A percentile compares a stretch with the other conserved stretches of the same genome.
phyloP scores from a whole-genome alignment of 306 rosid species.

The Lathyrus aphaca region DNA sequence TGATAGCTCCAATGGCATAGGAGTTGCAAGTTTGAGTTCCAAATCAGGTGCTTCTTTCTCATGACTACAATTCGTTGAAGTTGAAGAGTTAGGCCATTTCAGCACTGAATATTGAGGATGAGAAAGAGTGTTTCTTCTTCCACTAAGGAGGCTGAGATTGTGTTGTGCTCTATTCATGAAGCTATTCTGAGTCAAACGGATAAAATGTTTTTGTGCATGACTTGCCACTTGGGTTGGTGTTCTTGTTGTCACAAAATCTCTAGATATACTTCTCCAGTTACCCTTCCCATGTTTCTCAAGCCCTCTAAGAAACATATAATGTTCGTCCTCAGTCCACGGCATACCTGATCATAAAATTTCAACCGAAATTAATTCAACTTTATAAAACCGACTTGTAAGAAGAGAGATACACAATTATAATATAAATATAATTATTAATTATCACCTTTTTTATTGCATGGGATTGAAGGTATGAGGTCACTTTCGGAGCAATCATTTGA shows the following conservation, averaged over 20 bases:
- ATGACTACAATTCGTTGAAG: slow-evolving; percentile 28
- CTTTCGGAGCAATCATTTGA: slow-evolving; percentile 40
- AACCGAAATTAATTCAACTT: background rate
- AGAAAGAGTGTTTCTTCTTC: background rate
- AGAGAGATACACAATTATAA: background rate
- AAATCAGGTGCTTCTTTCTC: slow-evolving; percentile 48
- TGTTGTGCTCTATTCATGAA: slow-evolving; percentile 56
- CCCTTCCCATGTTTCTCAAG: slow-evolving; percentile 85
- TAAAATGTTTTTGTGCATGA: slow-evolving; percentile 86
- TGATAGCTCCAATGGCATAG: slow-evolving; percentile 45
- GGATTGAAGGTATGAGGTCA: slow-evolving; percentile 47
- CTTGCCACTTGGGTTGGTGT: slow-evolving; percentile 94
- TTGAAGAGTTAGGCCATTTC: slow-evolving; percentile 30
- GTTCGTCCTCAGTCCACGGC: slow-evolving; percentile 92
- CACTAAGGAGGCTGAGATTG: slow-evolving; percentile 52
- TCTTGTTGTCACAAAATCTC: slow-evolving; percentile 73
- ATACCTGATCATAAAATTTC: slow-evolving; percentile 51
- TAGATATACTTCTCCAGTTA: slow-evolving; percentile 91
- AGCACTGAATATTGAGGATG: slow-evolving; percentile 13
- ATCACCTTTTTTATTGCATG: slow-evolving; percentile 67
- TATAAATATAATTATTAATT: background rate
- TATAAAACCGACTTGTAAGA: background rate
- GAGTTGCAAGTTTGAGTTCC: slow-evolving; percentile 76
- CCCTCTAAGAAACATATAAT: slow-evolving; percentile 67
- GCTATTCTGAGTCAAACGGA: slow-evolving; percentile 48